Evolutionary conservation across 2,329 filamentous ascomycete genomes (phyloP).

Genomic region (Aureobasidium melanogenum): DNA sequence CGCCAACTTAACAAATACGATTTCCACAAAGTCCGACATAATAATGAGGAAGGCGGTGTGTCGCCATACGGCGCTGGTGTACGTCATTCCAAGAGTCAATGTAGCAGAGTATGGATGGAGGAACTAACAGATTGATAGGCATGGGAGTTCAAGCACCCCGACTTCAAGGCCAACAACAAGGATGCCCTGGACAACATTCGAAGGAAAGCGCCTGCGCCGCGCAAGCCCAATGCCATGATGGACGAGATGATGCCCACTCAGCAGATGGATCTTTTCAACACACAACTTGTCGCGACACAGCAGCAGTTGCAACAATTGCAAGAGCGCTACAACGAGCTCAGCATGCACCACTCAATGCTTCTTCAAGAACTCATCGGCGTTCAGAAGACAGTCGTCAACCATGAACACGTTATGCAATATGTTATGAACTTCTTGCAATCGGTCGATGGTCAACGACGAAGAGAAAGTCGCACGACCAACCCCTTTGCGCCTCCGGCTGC

Average conservation of each 20-base stretch:
- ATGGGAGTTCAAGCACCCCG: constrained; percentile 96
- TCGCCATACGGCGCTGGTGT: constrained; percentile 77
- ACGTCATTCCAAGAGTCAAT: constrained; percentile 20
- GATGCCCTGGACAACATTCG: constrained; percentile 94
- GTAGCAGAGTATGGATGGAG: not conserved
- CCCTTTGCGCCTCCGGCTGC: constrained; percentile 27
- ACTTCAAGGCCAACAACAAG: constrained; percentile 92
- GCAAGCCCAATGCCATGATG: constrained; percentile 57
- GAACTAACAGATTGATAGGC: constrained; percentile 45
- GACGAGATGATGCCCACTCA: constrained; percentile 74
- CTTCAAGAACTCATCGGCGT: constrained; percentile 55
- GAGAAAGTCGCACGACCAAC: constrained; percentile 47
- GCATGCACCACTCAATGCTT: constrained; percentile 55
- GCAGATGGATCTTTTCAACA: constrained; percentile 81
- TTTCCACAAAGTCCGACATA: constrained; percentile 93
- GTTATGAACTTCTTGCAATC: constrained; percentile 60
- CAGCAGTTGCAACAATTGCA: constrained; percentile 85
- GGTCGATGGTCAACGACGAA: constrained; percentile 54
- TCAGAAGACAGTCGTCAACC: constrained; percentile 63
- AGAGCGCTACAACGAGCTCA: constrained; percentile 73
- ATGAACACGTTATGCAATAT: constrained; percentile 62
- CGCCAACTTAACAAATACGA: constrained; percentile 95
- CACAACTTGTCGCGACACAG: constrained; percentile 80
- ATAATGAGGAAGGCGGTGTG: constrained; percentile 76
- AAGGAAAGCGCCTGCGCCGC: constrained; percentile 83